Evolutionary conservation across 768 basidiomycete genomes (phyloP).

Genomic region (Trichaptum fuscoviolaceum): DNA sequence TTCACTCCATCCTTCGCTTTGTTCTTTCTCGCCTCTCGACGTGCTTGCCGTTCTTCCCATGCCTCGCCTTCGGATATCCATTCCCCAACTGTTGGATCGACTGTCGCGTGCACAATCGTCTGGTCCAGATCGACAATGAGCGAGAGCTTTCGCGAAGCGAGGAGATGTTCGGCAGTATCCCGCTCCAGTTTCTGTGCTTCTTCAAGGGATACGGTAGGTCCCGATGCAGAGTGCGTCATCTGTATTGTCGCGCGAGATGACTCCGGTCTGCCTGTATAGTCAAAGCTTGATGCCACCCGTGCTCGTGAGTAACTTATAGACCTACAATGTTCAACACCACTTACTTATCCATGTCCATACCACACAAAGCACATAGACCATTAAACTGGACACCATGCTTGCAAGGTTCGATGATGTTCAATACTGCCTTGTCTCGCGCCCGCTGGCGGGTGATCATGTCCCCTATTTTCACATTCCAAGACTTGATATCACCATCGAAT

Average conservation of each 20-base stretch:
- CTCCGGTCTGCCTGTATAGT: conserved; percentile 87
- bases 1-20: conserved; percentile 19
- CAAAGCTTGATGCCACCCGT: conserved; percentile 42
- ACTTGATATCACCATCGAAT: conserved; percentile 70
- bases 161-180: conserved; percentile 74
- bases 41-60: conserved; percentile 61
- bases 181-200: conserved; percentile 88
- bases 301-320: conserved; percentile 14
- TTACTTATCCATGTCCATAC: conserved; percentile 91
- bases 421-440: conserved; percentile 55
- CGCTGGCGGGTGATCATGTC: conserved; percentile 56
- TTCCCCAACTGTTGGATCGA: conserved; percentile 97
- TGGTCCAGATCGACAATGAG: conserved; percentile 99
- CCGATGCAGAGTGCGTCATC: conserved; percentile 91
- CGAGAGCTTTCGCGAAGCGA: conserved; percentile 72
- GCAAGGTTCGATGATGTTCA: conserved; percentile 84
- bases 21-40: conserved; percentile 27
- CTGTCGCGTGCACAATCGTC: conserved; percentile 97
- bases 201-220: conserved; percentile 86
- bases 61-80: conserved; percentile 87
- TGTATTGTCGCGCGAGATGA: conserved; percentile 82
- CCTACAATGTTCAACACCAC: conserved; percentile 23
- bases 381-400: conserved; percentile 91
- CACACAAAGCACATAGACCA: conserved; percentile 91
- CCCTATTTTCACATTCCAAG: conserved; percentile 65